These are phyloP conservation scores for Macrophomina pseudophaseolina DNA, from an alignment of 2,329 filamentous ascomycete species.

Conservation along the genomic window DNA sequence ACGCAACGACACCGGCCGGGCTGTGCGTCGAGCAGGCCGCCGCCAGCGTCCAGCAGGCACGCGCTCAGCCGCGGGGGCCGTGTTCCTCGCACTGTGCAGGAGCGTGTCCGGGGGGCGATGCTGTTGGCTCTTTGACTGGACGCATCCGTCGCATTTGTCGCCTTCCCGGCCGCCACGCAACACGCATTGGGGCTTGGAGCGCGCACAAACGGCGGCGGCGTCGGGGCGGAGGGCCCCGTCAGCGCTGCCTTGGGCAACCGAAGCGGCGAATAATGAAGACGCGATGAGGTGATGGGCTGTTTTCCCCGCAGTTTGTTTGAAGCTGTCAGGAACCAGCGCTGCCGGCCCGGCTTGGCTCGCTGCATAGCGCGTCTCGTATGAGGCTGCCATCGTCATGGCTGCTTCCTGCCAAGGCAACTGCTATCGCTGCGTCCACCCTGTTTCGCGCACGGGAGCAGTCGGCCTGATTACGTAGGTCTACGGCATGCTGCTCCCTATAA, in stretches of 20 bases:
- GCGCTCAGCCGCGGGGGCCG: constrained; percentile 12
- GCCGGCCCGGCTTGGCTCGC: constrained; percentile 10
- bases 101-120: constrained; percentile 16
- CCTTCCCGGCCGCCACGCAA: constrained; percentile 2
- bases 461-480: constrained; percentile 13
- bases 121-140: constrained; percentile 10
- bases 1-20: constrained; percentile 11
- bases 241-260: constrained; percentile 4
- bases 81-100: constrained; percentile 13
- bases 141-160: constrained; percentile 15
- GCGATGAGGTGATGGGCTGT: constrained; percentile 15
- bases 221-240: neutral
- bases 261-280: neutral
- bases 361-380: constrained; percentile 17
- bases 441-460: constrained; percentile 14
- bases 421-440: constrained; percentile 16
- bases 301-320: constrained; percentile 6
- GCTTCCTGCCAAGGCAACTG: constrained; percentile 12
- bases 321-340: constrained; percentile 16
- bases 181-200: constrained; percentile 14
- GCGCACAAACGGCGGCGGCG: neutral
- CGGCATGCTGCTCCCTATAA: constrained; percentile 12
- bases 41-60: neutral
- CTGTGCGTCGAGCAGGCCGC: neutral
- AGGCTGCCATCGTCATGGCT: constrained; percentile 8